phyloP scores from a whole-genome alignment of 352 stramenopile genomes.

The Phytopythium chamaehyphon region DNA sequence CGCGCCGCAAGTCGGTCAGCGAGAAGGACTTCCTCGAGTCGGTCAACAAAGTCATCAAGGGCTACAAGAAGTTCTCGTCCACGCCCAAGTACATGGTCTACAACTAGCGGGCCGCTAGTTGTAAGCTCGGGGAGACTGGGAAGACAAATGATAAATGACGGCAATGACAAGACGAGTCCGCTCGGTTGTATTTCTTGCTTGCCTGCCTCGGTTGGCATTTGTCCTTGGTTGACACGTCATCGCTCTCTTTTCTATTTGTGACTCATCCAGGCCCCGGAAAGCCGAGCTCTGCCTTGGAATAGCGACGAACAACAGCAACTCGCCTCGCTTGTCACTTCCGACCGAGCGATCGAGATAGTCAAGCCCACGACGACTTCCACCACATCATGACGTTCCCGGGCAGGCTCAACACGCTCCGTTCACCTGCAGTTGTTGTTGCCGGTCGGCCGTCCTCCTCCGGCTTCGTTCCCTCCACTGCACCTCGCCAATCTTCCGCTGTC shows the following conservation, averaged over 20 bases:
- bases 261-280: no score
- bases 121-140: slow-evolving; percentile 10
- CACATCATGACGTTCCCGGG: background rate
- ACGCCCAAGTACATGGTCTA: slow-evolving; percentile 99
- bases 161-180: background rate
- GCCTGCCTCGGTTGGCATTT: background rate
- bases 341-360: background rate
- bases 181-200: background rate
- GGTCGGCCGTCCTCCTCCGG: background rate
- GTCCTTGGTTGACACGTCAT: background rate
- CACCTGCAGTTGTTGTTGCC: background rate
- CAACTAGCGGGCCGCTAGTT: slow-evolving; percentile 80
- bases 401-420: slow-evolving; percentile 2
- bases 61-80: slow-evolving; percentile 99
- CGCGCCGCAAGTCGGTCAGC: slow-evolving; percentile 96
- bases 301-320: background rate
- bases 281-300: background rate
- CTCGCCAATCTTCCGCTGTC: background rate
- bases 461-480: no score
- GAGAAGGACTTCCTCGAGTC: slow-evolving; percentile 99
- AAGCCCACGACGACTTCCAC: background rate
- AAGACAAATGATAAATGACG: background rate
- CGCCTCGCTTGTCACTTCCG: background rate
- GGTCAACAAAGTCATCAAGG: slow-evolving; percentile 99
- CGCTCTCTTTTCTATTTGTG: background rate